Evolutionary conservation across 305 asterid genomes (phyloP), one percentile per base, ranked within the genome.

Genomic region (Fraxinus albicans): DNA sequence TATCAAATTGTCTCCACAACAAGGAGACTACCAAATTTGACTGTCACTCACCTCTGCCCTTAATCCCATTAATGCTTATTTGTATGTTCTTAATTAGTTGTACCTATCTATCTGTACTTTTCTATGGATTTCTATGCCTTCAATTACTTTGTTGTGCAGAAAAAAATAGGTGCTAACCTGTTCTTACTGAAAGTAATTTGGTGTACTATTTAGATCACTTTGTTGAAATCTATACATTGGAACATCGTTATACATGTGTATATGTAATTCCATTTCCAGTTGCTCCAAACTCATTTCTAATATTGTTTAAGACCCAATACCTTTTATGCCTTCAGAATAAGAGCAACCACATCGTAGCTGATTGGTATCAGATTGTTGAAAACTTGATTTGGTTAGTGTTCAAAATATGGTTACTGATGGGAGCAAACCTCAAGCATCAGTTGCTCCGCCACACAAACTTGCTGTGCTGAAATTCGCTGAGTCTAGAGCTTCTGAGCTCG

Each of bases 401-500:
- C 75, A 5, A 78, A 79, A 60, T 67, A 90, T 90, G 94, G 87
- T 76, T 78, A 60, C 81, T 76, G 76, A 77, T 73, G 83, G 86
- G 44, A 83, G 86, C 50, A 92, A 88, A 85, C 58, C 81, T 78
- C 90, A 84, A 78, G 86, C 69, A 35, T 40, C 92, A 67, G 78
- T 86, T 81, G 91, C 88, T 82, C 88, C 90, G 3, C 98, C 98
- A 4, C 91, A 87, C 40, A 93, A 92, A 77, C 91, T 96, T 50
- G 83, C 79, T 79, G 98, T 96, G 84, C 83, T 86, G 86, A 94
- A 90, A 85, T 96, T 94, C 81, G 94, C 87, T 0, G 97, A 93
- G 86, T 89, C 98, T 84, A 91, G 98, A 81, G 94, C 98, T 78
- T 73, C 93, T 79, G 98, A 96, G 84, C 94, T 96, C 4, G 91